phyloP scores from a whole-genome alignment of 768 basidiomycete genomes.

The Gautieria morchelliformis region DNA sequence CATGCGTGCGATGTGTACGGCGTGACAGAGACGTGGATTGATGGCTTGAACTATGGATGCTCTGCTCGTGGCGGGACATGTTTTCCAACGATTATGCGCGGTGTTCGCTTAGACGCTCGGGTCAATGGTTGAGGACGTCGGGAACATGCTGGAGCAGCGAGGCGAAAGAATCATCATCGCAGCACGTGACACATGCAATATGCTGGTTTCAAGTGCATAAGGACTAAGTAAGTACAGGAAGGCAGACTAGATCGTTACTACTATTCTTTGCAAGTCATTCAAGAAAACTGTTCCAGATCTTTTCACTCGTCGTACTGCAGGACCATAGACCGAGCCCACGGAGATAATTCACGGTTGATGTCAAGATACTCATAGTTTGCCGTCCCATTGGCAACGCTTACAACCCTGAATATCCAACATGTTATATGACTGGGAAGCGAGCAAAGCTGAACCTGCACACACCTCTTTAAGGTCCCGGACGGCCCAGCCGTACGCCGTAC shows the following conservation, averaged over 20 bases:
- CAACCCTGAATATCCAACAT: background rate
- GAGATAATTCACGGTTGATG: conserved; percentile 34
- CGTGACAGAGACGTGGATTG: background rate
- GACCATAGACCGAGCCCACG: conserved; percentile 63
- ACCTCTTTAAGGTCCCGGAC: conserved; percentile 56
- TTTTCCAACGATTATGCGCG: background rate
- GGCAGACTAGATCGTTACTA: no score
- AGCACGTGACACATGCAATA: background rate
- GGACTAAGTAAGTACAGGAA: no score
- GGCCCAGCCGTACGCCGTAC: conserved; percentile 58
- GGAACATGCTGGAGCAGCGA: background rate
- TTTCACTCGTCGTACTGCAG: conserved; percentile 27
- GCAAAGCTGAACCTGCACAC: background rate
- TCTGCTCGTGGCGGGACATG: background rate
- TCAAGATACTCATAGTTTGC: conserved; percentile 51
- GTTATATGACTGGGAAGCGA: background rate
- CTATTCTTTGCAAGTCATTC: background rate
- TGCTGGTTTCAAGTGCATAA: no score
- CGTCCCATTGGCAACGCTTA: conserved; percentile 32
- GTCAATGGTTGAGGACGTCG: background rate
- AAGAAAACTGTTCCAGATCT: background rate
- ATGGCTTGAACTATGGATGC: background rate
- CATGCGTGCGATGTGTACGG: background rate
- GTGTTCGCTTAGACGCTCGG: background rate
- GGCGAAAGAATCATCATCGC: background rate